Base-by-base conservation (phyloP, 805 yeast genomes). In the Monosporozyma siamensis region DNA sequence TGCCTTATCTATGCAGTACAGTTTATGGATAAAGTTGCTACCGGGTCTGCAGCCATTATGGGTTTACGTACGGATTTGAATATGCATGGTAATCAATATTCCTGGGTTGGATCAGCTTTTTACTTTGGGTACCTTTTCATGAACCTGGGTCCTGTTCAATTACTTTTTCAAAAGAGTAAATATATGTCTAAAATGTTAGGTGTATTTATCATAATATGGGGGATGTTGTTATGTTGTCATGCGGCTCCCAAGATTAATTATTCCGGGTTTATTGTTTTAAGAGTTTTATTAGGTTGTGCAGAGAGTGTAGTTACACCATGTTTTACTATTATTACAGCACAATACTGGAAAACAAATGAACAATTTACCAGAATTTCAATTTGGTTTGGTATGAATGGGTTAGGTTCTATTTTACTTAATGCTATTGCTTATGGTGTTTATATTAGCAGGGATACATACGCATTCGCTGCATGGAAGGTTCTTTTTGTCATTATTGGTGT, bases 81-180 rank as follows among this genome's bases (percentile, higher is more conserved):
- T 44, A 74, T 75, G 75, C 47, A 54, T 44, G 66, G 67, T 27
- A 44, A 53, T 26, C 58, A 67, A 54, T 71, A 74, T 51, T 58
- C 75, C 39, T 74, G 82, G 79, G 61, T 71, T 12, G 75, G 80
- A n/a, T 68, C 80, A 1, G 70, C 76, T 7, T 79, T 78, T 49
- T 78, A 78, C 52, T 56, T 82, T 31, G 89, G 88, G 3, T 82
- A 80, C 54, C 57, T 82, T 39, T 65, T 64, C 7, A 79, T 77
- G 52, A 80, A 76, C 49, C 60, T 72, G 42, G 56, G 62, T 12
- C 54, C 57, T 10, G 57, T 59, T 14, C 57, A 54, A 40, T 38
- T 54, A 18, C 44, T 56, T 18, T 56, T 57, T 38, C 88, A 82
- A 56, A 67, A 65, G 42, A 71, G 77, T 40, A 82, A 80, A 3